Percentiles rank a stretch among this genome's conserved stretches.
These are phyloP conservation scores for Ascodesmis nigricans DNA, from an alignment of 495 filamentous ascomycete genomes.

Conservation along the genomic window DNA sequence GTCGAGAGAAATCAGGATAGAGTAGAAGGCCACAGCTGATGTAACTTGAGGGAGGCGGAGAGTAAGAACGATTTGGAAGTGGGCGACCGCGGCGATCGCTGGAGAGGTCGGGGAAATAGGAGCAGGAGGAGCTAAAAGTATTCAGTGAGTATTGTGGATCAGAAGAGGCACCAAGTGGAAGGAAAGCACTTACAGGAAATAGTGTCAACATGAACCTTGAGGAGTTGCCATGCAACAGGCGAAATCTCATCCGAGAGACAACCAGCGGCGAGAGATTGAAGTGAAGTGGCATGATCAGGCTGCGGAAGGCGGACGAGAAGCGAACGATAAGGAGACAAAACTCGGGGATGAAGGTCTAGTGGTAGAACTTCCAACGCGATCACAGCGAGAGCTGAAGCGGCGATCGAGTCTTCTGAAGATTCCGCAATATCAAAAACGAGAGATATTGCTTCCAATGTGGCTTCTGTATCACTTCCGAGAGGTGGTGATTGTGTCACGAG, in stretches of 20 bases:
- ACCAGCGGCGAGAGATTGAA: constrained; percentile 4
- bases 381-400: constrained; percentile 13
- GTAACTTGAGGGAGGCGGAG: constrained; percentile 7
- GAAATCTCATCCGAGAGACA: constrained; percentile 6
- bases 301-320: neutral
- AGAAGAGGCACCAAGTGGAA: no score
- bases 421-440: constrained; percentile 12
- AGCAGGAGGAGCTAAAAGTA: neutral
- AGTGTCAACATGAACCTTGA: constrained; percentile 8
- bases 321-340: neutral
- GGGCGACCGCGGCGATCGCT: no score
- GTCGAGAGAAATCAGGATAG: constrained; percentile 9
- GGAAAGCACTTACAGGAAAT: constrained; percentile 11
- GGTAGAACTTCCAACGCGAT: constrained; percentile 3
- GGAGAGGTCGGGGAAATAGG: no score
- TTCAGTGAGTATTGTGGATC: no score
- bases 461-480: constrained; percentile 1
- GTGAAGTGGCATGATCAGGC: neutral
- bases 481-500: no score
- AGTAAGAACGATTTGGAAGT: neutral
- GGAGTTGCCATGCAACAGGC: constrained; percentile 5
- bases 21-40: constrained; percentile 11
- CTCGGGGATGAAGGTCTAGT: neutral
- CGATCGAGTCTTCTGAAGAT: constrained; percentile 8
- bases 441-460: constrained; percentile 6